Conservation (phyloP, 768 basidiomycete species). For the Lentinula sp. region DNA sequence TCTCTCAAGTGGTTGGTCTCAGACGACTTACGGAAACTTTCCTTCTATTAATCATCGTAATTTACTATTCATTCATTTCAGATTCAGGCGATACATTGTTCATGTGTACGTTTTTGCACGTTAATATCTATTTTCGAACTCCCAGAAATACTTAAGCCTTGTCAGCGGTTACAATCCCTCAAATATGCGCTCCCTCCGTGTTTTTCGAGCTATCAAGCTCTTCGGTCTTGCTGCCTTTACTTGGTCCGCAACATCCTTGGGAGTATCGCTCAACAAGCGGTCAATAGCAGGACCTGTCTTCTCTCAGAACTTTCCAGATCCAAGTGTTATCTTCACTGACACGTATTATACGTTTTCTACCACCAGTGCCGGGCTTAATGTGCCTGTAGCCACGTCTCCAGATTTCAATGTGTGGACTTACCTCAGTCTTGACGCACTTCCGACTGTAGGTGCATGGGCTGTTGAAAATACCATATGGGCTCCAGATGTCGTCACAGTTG, state of each 20-base stretch:
- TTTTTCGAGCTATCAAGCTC: background rate
- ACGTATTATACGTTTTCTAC: slow-evolving; percentile 16
- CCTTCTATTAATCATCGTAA: too few relatives aligned
- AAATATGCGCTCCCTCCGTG: background rate
- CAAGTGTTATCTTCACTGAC: slow-evolving; percentile 12
- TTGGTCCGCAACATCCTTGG: background rate
- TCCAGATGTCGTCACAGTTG: slow-evolving; percentile 13
- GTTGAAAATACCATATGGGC: slow-evolving; percentile 14
- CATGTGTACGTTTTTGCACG: too few relatives aligned
- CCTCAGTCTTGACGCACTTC: slow-evolving; percentile 14
- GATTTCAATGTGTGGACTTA: slow-evolving; percentile 16
- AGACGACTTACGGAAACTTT: too few relatives aligned
- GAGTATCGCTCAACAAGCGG: background rate
- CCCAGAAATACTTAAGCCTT: too few relatives aligned
- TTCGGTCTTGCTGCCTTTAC: background rate
- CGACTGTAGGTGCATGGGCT: slow-evolving; percentile 17
- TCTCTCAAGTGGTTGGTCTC: too few relatives aligned
- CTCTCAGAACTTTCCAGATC: slow-evolving; percentile 16
- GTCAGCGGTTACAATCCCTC: too few relatives aligned
- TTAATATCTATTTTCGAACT: too few relatives aligned
- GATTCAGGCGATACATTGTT: too few relatives aligned
- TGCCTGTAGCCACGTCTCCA: slow-evolving; percentile 16
- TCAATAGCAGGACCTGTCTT: slow-evolving; percentile 14
- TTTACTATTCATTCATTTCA: too few relatives aligned
- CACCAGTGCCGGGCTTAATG: slow-evolving; percentile 13